These are phyloP conservation scores for Globomyces pollinis-pini DNA, from an alignment of 192 early-diverging fungal species.

Conservation along the genomic window DNA sequence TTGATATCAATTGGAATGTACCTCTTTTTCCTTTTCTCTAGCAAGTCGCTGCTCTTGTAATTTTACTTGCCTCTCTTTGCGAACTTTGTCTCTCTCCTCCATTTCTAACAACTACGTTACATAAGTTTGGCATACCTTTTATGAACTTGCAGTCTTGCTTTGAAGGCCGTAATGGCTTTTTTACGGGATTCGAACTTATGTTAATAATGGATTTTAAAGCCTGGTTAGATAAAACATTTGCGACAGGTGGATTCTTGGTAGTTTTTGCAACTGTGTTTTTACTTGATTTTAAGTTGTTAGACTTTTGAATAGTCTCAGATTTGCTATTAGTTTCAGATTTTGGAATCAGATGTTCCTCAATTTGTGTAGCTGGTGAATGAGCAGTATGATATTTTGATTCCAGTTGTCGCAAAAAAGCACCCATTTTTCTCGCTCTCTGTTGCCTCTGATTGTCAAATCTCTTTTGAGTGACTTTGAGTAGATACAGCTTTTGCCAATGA, in stretches of 20 bases:
- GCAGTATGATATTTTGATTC: neutral
- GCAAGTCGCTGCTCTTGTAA: neutral
- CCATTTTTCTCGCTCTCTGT: neutral
- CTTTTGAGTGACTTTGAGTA: too few species aligned
- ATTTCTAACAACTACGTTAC: too few species aligned
- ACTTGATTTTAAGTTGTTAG: too few species aligned
- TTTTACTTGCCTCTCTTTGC: neutral
- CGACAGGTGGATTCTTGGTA: neutral
- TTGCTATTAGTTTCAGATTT: neutral
- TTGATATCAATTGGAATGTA: neutral
- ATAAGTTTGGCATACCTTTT: too few species aligned
- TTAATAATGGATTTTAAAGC: neutral
- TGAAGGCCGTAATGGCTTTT: neutral
- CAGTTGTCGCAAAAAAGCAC: neutral
- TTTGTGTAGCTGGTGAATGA: neutral
- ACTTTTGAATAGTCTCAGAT: neutral
- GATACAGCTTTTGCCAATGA: too few species aligned
- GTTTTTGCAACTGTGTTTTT: neutral
- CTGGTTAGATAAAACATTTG: neutral
- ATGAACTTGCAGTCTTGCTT: slow-evolving; percentile 3
- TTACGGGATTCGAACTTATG: neutral
- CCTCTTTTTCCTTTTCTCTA: neutral
- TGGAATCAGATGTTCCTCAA: neutral
- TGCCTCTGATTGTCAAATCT: neutral
- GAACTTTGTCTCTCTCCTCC: neutral